Base-by-base conservation (phyloP, 2,329 filamentous ascomycete genomes). In the Microdochium trichocladiopsis region DNA sequence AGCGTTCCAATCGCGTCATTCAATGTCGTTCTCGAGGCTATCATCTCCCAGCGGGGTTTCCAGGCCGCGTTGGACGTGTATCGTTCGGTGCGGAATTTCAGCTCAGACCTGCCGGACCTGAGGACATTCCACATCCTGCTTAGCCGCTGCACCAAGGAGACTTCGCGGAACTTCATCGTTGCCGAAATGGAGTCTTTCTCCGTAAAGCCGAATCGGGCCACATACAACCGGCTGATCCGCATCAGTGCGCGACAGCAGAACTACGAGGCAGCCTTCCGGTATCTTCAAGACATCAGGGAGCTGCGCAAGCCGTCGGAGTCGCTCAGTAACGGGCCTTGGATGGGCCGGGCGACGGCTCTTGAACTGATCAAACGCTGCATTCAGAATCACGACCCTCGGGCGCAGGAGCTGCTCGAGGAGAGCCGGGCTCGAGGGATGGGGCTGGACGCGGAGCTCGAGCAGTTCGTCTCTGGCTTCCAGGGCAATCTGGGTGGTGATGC, bases 1-100 rank as follows among this genome's bases (percentile, higher is more conserved):
- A 55, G 59, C 5, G 57, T 74, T 18, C 72, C 72, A 10, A 56
- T 65, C 18, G 65, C 68, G 6, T 68, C 71, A 2, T 68, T 73
- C 57, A 72, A 73, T 54, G 69, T 72, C 18, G 61, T 74, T 12
- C 57, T 74, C 9, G 72, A 75, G 52, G 66, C 68, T 37, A 61
- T 53, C 14, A 50, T 56, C 33, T 22, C 54, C 8, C 61, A 63
- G 25, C 51, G 49, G 11, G 59, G 57, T 5, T 62, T 67, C 48
- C 58, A 54, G 47, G 45, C 51, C 6, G 67, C 67, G 4, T 55
- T 72, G 21, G 67, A 69, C 51, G 43, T 72, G 16, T 74, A 73
- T 58, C 63, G 64, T 43, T 61, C 64, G 31, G 55, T 73, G 23
- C 64, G 68, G 4, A 63, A 66, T 48, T 55, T 73, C 45, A 71